Conservation (phyloP, 768 basidiomycete genomes). For the Crepidotus variabilis region DNA sequence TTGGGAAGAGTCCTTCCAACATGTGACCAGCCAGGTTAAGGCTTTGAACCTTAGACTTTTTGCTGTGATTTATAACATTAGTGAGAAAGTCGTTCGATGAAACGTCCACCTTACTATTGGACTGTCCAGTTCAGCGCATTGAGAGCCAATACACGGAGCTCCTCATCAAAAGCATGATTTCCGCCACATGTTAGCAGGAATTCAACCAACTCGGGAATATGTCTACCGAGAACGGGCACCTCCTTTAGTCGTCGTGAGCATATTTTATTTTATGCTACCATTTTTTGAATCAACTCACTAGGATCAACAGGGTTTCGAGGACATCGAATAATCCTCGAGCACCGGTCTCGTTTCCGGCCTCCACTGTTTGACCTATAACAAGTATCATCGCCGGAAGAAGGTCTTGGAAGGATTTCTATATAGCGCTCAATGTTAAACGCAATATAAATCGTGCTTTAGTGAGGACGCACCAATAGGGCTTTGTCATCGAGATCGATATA, state of each 20-base stretch:
- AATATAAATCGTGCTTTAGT: slow-evolving; percentile 8
- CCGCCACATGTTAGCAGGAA: slow-evolving; percentile 86
- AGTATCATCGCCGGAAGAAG: slow-evolving; percentile 86
- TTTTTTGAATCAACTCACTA: slow-evolving; percentile 43
- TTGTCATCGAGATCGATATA: slow-evolving; percentile 90
- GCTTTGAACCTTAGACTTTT: slow-evolving; percentile 92
- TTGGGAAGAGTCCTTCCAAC: slow-evolving; percentile 88
- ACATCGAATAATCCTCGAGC: slow-evolving; percentile 93
- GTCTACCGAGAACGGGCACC: slow-evolving; percentile 87
- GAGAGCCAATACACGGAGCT: slow-evolving; percentile 84
- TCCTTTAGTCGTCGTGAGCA: slow-evolving; percentile 49
- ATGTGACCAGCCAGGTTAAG: slow-evolving; percentile 81
- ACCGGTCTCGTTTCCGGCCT: slow-evolving; percentile 71
- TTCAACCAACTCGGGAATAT: slow-evolving; percentile 80
- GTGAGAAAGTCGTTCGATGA: neutral
- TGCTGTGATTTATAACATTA: slow-evolving; percentile 44
- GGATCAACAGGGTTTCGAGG: slow-evolving; percentile 90
- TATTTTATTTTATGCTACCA: neutral
- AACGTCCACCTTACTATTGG: slow-evolving; percentile 65
- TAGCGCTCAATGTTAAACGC: neutral
- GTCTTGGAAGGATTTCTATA: slow-evolving; percentile 80
- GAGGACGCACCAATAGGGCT: slow-evolving; percentile 64
- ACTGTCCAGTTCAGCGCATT: slow-evolving; percentile 97
- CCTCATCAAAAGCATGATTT: slow-evolving; percentile 70
- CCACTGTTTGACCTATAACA: slow-evolving; percentile 83